A percentile compares a stretch with the other conserved stretches of the same genome.
These are phyloP conservation scores for Amanita phalloides DNA, from an alignment of 768 basidiomycete species.

Conservation along the genomic window DNA sequence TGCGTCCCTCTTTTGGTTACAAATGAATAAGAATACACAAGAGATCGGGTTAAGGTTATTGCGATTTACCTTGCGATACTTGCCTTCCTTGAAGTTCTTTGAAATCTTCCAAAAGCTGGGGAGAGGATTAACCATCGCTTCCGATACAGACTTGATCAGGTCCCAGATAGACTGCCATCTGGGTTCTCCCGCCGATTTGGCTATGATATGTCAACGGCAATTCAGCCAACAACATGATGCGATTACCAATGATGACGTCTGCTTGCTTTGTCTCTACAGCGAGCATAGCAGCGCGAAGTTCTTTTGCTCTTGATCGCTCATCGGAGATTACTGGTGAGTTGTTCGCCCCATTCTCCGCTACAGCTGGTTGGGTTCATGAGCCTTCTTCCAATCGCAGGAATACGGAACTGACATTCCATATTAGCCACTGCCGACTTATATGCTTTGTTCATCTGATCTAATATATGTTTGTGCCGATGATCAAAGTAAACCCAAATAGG, in stretches of 20 bases:
- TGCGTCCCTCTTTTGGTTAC: conserved; percentile 15
- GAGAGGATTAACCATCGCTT: conserved; percentile 71
- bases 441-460: conserved; percentile 61
- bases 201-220: conserved; percentile 23
- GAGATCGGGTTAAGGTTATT: conserved; percentile 1
- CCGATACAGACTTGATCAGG: conserved; percentile 81
- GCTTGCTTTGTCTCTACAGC: conserved; percentile 55
- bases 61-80: conserved; percentile 68
- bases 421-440: conserved; percentile 40
- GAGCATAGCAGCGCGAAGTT: conserved; percentile 50
- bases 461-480: conserved; percentile 79
- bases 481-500: conserved; percentile 96
- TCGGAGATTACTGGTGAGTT: conserved; percentile 25
- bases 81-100: conserved; percentile 85
- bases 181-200: conserved; percentile 58
- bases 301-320: conserved; percentile 33
- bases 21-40: not conserved
- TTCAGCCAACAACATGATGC: conserved; percentile 8
- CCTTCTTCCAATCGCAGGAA: too few relatives aligned
- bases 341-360: conserved; percentile 29
- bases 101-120: conserved; percentile 94
- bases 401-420: conserved; percentile 37
- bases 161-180: conserved; percentile 74
- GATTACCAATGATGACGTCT: conserved; percentile 48
- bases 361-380: conserved; percentile 23